Base-by-base conservation (phyloP, 768 basidiomycete species). In the Dentipellis fragilis region DNA sequence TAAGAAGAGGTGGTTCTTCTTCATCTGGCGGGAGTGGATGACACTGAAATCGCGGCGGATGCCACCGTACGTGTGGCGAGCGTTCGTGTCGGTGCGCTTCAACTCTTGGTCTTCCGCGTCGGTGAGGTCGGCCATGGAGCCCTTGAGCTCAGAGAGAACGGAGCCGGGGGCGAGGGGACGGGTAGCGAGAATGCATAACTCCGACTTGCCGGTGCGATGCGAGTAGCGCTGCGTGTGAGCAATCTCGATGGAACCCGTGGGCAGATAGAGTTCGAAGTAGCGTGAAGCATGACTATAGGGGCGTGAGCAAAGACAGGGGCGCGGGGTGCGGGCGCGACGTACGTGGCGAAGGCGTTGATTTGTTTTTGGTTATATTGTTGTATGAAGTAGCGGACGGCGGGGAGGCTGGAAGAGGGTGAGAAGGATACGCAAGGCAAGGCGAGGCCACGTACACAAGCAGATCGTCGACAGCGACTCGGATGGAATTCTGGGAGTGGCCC, bases 311-410 rank as follows among this genome's bases (percentile, higher is more conserved):
- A 55, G 59, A 60, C 64, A 60, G 66, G 57, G 58, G 60, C 61
- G 62, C 62, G 51, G 60, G 52, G 22, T n/a, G n/a, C 17, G 58
- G 58, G 54, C 62, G 60, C 50, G 62, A 83, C 89, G 72, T 79
- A 92, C 89, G 89, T 93, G 72, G 89, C 84, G 68, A 92, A 93
- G 54, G 89, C 89, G 73, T 92, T 91, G 67, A 90, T 83, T 74
- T 93, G 89, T 64, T 88, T 84, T 74, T 88, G 85, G 63, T 78
- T 81, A 69, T 87, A 88, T 62, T 71, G 71, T 67, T 80, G 81
- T 68, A 87, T 77, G 70, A 87, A 90, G 67, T 85, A 88, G 60
- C 84, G 84, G 67, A 93, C 81, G 62, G 87, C 72, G 57, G 78
- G 72, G 54, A 93, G 78, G 57, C 89, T 92, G 66, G 67, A 58